Evolutionary conservation across 371 early-diverging fungal genomes (phyloP), one percentile per base, ranked within the genome.

Genomic region (Encephalitozoon hellem): DNA sequence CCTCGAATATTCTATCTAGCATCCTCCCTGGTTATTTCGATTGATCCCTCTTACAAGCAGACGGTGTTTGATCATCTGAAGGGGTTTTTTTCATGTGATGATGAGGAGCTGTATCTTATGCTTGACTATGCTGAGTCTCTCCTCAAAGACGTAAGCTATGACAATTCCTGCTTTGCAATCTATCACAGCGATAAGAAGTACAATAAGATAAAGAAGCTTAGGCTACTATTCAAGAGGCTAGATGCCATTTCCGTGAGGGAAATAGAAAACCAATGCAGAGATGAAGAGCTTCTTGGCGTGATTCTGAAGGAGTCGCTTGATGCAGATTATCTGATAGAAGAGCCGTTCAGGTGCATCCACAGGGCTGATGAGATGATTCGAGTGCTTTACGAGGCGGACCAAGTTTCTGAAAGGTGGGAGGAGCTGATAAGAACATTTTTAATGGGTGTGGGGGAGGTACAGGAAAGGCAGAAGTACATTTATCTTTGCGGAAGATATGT

Each of bases 51-150:
- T 21, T 12, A 49, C 55, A 28, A 12, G 38, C 69, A 73, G 30
- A 25, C 8, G 8, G 55, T 70, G 41, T 69, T 74, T 53, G 69
- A 80, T 12, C 34, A 39, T 9, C 76, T 73, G 3, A 15, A 59
- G 8, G 69, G 69, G 4, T 77, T 77, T 47, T 9, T 74, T 32
- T 38, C 34, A n/a, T 12, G 55, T 0, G 42, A 39, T 15, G 15
- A 59, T 53, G 81, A 80, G 32, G 59, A 74, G 34, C 41, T 77
- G 12, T 77, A 74, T 43, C 66, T 74, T 69, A 23, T 80, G 6
- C 59, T 80, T 18, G 25, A 68, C 6, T 70, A 69, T 55, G 49
- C 72, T 2, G 65, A 80, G 43, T 21, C 9, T 4, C 42, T 79
- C 23, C 8, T 79, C n/a, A 64, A 55, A 9, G 9, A 49, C n/a